A percentile compares a stretch with the other conserved stretches of the same genome.
These are phyloP conservation scores for Dendrothele bispora DNA, from an alignment of 768 basidiomycete species.

Conservation along the genomic window DNA sequence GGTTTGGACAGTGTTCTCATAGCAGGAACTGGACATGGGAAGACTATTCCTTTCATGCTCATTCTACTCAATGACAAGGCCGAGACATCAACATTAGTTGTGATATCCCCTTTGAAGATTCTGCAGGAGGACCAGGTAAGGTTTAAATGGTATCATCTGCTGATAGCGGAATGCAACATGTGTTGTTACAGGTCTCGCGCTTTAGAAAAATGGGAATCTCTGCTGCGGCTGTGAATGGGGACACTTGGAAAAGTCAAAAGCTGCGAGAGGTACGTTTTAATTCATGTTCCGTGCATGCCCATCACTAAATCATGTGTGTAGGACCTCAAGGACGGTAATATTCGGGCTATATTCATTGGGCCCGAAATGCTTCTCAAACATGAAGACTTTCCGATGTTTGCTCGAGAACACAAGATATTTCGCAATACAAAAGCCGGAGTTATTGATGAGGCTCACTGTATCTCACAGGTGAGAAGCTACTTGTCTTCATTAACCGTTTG, in stretches of 20 bases:
- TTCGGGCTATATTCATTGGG: conserved; percentile 15
- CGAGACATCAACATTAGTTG: conserved; percentile 8
- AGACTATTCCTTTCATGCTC: conserved; percentile 20
- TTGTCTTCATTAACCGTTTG: too few species aligned
- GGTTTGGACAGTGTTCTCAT: conserved; percentile 19
- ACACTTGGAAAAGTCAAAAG: conserved; percentile 11
- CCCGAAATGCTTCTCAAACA: conserved; percentile 19
- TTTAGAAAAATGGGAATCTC: conserved; percentile 12
- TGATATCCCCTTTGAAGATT: conserved; percentile 19
- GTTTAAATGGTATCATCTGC: neutral
- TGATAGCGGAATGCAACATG: neutral
- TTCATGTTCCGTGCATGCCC: neutral
- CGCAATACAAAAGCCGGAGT: conserved; percentile 10
- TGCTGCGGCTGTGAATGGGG: conserved; percentile 14
- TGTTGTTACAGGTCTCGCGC: conserved; percentile 7
- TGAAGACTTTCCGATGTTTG: conserved; percentile 8
- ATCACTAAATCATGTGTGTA: neutral
- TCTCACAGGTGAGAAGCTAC: conserved; percentile 32
- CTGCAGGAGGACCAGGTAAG: conserved; percentile 16
- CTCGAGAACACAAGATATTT: conserved; percentile 4
- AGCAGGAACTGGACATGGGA: conserved; percentile 17
- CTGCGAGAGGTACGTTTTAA: neutral
- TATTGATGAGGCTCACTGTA: too few species aligned
- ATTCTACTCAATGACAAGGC: conserved; percentile 12
- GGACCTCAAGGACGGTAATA: conserved; percentile 11